Base-by-base conservation (phyloP, 176 grass and related monocot genomes). In the Cenchrus fungigraminus region DNA sequence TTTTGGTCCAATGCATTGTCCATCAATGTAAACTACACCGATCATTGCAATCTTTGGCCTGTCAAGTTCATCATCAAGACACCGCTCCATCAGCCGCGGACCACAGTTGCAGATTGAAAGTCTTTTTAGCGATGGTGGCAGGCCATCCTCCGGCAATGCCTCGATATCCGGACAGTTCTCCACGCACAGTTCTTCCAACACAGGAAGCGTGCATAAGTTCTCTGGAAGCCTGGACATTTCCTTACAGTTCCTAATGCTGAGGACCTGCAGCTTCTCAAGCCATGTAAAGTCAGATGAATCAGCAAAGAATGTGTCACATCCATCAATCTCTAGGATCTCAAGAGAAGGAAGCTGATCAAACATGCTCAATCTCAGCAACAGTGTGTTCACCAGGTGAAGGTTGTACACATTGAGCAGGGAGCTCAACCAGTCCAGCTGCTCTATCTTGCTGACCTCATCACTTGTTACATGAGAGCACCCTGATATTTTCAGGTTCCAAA, bases 261-360 rank as follows among this genome's bases (percentile, higher is more conserved):
- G 53, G 6, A 50, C 44, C 37, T 76, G 74, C 62, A 91, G 76
- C 52, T 62, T 87, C 44, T 73, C 71, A 17, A 87, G 42, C 85
- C 85, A 83, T 20, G 49, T 6, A 7, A 84, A 25, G 32, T 87
- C 53, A 43, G 2, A 45, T 6, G 28, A 53, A 37, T 79, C 76
- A 6, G 32, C 65, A 25, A 84, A 83, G 62, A 87, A 87, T 9
- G n/a, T 11, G 10, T 14, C 68, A 19, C 81, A 84, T 43, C 76
- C 69, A 4, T 91, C 54, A 17, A 91, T 84, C 49, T 87, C 76
- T 17, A 91, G 76, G 1, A 44, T 87, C 74, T 83, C 82, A 11
- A 91, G 89, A 25, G 70, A 91, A 12, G 44, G 29, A 31, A 91
- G 89, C 64, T 57, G 83, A 20, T 83, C 68, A 34, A 90, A 87